Conservation (phyloP, 139 green algal genomes). For the Diplosphaera chodatii region DNA sequence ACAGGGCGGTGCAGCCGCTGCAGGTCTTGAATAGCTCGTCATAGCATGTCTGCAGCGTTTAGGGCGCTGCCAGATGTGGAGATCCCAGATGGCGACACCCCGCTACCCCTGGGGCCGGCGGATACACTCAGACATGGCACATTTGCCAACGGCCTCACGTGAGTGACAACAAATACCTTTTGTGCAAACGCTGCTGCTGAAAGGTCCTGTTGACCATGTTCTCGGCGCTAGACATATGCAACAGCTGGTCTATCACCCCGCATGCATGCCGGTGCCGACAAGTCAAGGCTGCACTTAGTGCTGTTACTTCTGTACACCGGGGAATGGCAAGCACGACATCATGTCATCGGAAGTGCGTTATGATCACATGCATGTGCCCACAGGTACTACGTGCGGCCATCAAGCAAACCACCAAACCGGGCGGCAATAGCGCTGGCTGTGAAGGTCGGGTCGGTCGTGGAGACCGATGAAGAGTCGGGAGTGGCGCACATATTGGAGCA, state of each 20-base stretch:
- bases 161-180: too few species aligned
- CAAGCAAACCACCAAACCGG: constrained; percentile 59
- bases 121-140: neutral
- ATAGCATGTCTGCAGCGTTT: neutral
- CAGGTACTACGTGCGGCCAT: constrained; percentile 72
- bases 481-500: constrained; percentile 87
- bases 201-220: too few species aligned
- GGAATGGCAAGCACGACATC: too few species aligned
- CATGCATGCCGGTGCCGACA: too few species aligned
- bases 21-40: too few species aligned
- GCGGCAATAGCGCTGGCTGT: constrained; percentile 62
- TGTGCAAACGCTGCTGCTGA: too few species aligned
- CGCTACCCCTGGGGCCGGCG: neutral
- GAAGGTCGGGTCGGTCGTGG: constrained; percentile 50
- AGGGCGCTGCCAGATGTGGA: constrained; percentile 3
- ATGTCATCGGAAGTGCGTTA: neutral
- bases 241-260: too few species aligned
- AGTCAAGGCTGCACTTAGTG: too few species aligned
- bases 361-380: too few species aligned
- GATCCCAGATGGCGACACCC: neutral
- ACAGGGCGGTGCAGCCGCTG: too few species aligned
- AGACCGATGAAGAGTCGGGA: constrained; percentile 63
- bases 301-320: too few species aligned
- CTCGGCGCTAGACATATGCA: too few species aligned
- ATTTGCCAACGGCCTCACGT: neutral